Percentiles rank a stretch among this genome's conserved stretches.
Conservation (phyloP, 2,329 filamentous ascomycete species). For the Rutstroemia sydowiana region DNA sequence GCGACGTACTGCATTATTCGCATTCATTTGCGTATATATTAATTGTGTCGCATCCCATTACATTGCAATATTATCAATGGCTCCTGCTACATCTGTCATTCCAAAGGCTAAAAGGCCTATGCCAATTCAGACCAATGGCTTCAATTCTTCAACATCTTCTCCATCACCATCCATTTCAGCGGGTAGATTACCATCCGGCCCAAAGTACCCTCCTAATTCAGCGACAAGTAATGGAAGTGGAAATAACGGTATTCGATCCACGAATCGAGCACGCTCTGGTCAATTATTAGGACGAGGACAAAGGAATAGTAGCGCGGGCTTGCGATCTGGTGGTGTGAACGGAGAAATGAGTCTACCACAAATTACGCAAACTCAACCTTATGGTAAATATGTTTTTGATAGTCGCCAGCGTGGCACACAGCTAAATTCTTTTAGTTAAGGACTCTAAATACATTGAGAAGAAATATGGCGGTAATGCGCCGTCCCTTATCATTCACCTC, state of each 20-base stretch:
- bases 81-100: slow-evolving; percentile 23
- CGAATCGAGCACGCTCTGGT: slow-evolving; percentile 46
- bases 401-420: too few species aligned
- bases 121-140: slow-evolving; percentile 41
- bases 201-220: slow-evolving; percentile 44
- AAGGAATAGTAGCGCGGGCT: slow-evolving; percentile 41
- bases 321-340: slow-evolving; percentile 41
- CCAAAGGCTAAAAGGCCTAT: slow-evolving; percentile 62
- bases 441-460: slow-evolving; percentile 72
- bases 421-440: slow-evolving; percentile 46
- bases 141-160: slow-evolving; percentile 43
- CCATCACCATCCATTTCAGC: slow-evolving; percentile 45
- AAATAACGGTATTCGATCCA: slow-evolving; percentile 37
- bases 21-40: not conserved
- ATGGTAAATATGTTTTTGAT: slow-evolving; percentile 37
- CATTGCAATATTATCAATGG: slow-evolving; percentile 17
- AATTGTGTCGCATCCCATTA: not conserved
- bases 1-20: not conserved
- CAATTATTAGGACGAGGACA: slow-evolving; percentile 41
- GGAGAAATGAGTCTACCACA: slow-evolving; percentile 35
- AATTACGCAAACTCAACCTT: slow-evolving; percentile 42
- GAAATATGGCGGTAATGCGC: slow-evolving; percentile 65
- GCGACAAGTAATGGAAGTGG: slow-evolving; percentile 39
- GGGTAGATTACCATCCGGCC: slow-evolving; percentile 44
- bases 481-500: slow-evolving; percentile 81